Base-by-base conservation (phyloP, 129 eudicot genomes). In the Apium graveolens region DNA sequence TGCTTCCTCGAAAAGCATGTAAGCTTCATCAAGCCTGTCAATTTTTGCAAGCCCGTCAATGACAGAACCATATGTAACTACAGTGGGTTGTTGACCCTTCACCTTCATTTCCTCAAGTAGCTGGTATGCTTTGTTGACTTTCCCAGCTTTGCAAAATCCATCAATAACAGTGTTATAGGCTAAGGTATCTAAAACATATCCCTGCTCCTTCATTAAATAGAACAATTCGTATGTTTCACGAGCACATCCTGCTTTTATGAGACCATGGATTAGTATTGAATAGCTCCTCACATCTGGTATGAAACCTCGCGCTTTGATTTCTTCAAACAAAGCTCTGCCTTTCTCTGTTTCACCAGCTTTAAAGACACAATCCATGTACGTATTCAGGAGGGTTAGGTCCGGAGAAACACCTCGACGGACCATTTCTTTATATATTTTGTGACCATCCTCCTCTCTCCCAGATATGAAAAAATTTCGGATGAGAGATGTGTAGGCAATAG, bases 1-100 rank as follows among this genome's bases (percentile, higher is more conserved):
- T 79, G 97, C 99, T 87, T 95, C 99, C 89, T 95, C 99, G 21
- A 95, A 95, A 20, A 95, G 91, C 97, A 92, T 92, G 84, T 95
- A 95, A 17, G 99, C 96, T 81, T 95, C 99, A 85, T 95, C 99
- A 37, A 95, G 96, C 57, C 91, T 86, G 77, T 95, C 92, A 17
- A 95, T 92, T 83, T 95, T 95, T 2, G 99, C 91, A 78, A 95
- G 97, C 86, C 99, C 99, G 26, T 95, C 99, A 43, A 95, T 90
- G 5, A 95, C 96, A 35, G 96, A 87, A 75, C 99, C 99, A 37
- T 95, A 95, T 17, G 99, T 95, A 31, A 95, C 92, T 7, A 95
- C 94, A 66, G 94, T 90, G 26, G 95, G 95, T 13, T 81, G 82
- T 63, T 75, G 86, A 39, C 97, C 96, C 77, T 89, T 95, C 17